Evolutionary conservation across 768 basidiomycete genomes (phyloP).

Genomic region (Panus rudis): DNA sequence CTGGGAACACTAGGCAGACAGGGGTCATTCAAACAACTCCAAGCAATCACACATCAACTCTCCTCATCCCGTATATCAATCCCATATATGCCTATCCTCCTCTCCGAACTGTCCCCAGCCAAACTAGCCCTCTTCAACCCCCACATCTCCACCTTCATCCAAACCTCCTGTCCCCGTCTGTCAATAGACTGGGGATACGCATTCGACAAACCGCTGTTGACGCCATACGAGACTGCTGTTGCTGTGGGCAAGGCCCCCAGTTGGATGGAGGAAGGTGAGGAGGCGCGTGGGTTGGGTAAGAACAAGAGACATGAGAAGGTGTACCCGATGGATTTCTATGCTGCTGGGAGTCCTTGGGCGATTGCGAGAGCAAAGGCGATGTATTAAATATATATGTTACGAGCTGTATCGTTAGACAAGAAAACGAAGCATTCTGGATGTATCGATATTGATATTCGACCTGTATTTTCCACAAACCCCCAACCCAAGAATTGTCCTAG

Average conservation of each 20-base stretch:
- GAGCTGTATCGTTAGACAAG: neutral
- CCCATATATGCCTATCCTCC: constrained; percentile 82
- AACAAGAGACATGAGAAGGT: constrained; percentile 33
- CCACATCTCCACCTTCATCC: constrained; percentile 84
- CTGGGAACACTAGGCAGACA: constrained; percentile 93
- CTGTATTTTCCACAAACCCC: neutral
- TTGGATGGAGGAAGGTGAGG: constrained; percentile 47
- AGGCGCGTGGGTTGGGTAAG: constrained; percentile 12
- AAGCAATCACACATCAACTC: constrained; percentile 75
- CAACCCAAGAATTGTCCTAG: neutral
- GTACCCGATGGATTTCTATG: constrained; percentile 98
- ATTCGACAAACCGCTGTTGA: constrained; percentile 81
- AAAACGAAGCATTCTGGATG: too few relatives aligned
- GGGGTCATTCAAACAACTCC: constrained; percentile 82
- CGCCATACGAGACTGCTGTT: constrained; percentile 89
- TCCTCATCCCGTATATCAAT: constrained; percentile 44
- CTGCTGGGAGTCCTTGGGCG: constrained; percentile 74
- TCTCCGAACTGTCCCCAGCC: constrained; percentile 95
- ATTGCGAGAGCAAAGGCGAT: constrained; percentile 51
- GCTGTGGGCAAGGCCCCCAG: constrained; percentile 62
- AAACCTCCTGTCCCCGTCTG: constrained; percentile 93
- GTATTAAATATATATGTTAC: constrained; percentile 36
- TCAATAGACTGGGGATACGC: constrained; percentile 99
- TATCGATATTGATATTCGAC: constrained; percentile 1
- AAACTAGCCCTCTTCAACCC: constrained; percentile 81